A percentile compares a stretch with the other conserved stretches of the same genome.
phyloP scores from a whole-genome alignment of 2,329 filamentous ascomycete genomes.

The Fusarium abutilonis region DNA sequence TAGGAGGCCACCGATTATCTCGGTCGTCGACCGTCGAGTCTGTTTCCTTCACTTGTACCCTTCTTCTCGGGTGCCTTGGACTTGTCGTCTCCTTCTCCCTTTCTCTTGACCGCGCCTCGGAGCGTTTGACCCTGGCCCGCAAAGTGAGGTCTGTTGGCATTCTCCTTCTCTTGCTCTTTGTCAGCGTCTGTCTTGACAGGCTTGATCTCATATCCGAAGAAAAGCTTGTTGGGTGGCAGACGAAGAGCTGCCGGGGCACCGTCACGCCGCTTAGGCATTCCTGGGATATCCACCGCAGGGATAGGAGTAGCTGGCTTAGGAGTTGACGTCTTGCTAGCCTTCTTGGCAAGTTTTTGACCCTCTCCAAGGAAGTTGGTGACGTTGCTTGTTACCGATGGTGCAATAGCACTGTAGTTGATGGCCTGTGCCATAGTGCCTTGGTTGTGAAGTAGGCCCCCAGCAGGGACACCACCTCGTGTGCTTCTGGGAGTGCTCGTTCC shows the following conservation, averaged over 20 bases:
- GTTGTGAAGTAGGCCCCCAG: slow-evolving; percentile 79
- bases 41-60: slow-evolving; percentile 54
- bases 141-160: slow-evolving; percentile 77
- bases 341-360: slow-evolving; percentile 89
- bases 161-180: slow-evolving; percentile 70
- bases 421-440: slow-evolving; percentile 96
- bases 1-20: slow-evolving; percentile 34
- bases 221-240: slow-evolving; percentile 87
- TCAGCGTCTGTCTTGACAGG: slow-evolving; percentile 83
- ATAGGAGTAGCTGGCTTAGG: slow-evolving; percentile 80
- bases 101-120: slow-evolving; percentile 75
- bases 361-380: slow-evolving; percentile 81
- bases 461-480: slow-evolving; percentile 68
- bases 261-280: slow-evolving; percentile 57
- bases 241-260: slow-evolving; percentile 89
- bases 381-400: slow-evolving; percentile 76
- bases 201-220: slow-evolving; percentile 95
- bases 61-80: slow-evolving; percentile 60
- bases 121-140: slow-evolving; percentile 86
- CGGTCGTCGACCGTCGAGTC: slow-evolving; percentile 56
- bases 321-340: slow-evolving; percentile 70
- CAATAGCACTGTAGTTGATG: slow-evolving; percentile 96
- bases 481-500: slow-evolving; percentile 90
- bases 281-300: slow-evolving; percentile 47
- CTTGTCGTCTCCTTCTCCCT: slow-evolving; percentile 63